phyloP scores from a whole-genome alignment of 208 protist genomes.

The Wallacemonas sp. region DNA sequence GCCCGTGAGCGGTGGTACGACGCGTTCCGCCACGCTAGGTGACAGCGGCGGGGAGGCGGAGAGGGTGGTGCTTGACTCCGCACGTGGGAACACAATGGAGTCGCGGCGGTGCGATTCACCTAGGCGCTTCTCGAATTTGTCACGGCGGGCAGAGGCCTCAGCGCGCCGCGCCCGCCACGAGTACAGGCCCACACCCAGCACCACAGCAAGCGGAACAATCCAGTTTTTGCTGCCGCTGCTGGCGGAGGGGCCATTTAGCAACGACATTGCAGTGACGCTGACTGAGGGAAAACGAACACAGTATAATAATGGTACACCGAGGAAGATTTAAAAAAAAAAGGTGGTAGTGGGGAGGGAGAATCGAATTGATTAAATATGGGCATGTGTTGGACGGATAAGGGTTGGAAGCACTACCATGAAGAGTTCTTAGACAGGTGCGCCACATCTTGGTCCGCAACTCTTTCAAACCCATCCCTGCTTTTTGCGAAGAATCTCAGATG shows the following conservation, averaged over 20 bases:
- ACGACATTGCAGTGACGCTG: too few relatives aligned
- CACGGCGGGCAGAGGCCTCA: background rate
- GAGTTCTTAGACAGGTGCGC: too few relatives aligned
- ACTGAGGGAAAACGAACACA: background rate
- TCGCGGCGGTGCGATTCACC: background rate
- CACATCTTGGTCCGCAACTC: too few relatives aligned
- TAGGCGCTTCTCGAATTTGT: constrained; percentile 5
- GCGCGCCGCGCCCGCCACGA: constrained; percentile 4
- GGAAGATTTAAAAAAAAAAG: background rate
- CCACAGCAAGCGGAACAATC: constrained; percentile 2
- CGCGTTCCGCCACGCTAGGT: background rate
- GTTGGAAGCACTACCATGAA: too few relatives aligned
- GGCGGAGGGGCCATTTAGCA: background rate
- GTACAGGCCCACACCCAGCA: constrained; percentile 5
- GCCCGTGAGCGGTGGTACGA: background rate
- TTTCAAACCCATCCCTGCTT: too few relatives aligned
- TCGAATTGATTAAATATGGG: too few relatives aligned
- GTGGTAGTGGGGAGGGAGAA: background rate
- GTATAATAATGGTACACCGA: background rate
- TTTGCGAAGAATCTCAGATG: too few relatives aligned
- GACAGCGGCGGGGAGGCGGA: background rate
- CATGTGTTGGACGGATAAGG: too few relatives aligned
- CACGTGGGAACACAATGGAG: background rate
- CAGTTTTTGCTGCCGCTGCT: constrained; percentile 10
- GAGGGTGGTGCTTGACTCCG: too few relatives aligned